Conservation (phyloP, 2,329 filamentous ascomycete species). For the Apiospora sp. region DNA sequence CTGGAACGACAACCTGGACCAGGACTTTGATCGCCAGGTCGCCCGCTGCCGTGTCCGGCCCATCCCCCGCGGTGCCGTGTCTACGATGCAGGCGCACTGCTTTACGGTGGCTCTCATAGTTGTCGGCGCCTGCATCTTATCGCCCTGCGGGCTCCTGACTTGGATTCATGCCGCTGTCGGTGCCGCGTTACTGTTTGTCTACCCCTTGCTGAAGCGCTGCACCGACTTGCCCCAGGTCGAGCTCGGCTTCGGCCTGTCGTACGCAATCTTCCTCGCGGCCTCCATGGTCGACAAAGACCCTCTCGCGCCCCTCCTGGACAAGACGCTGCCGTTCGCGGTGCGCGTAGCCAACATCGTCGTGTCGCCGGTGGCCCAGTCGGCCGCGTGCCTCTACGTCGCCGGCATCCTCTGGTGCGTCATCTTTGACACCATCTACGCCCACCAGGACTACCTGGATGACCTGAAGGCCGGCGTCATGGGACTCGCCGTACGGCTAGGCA, state of each 20-base stretch:
- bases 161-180: constrained; percentile 41
- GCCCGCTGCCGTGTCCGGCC: constrained; percentile 58
- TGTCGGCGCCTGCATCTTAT: constrained; percentile 37
- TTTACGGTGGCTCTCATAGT: constrained; percentile 48
- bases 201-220: constrained; percentile 60
- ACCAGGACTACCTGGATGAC: constrained; percentile 60
- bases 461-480: constrained; percentile 57
- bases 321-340: background rate
- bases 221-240: constrained; percentile 61
- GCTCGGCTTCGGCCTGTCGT: constrained; percentile 43
- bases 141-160: constrained; percentile 51
- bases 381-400: background rate
- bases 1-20: constrained; percentile 64
- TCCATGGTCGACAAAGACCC: background rate
- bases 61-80: constrained; percentile 58
- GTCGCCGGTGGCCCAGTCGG: background rate
- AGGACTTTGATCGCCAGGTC: constrained; percentile 60
- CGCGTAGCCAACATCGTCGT: background rate
- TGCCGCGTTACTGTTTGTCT: constrained; percentile 49
- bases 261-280: no score
- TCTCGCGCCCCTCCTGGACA: background rate
- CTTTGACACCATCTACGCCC: constrained; percentile 36
- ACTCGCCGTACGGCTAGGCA: constrained; percentile 54
- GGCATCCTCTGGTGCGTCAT: constrained; percentile 6
- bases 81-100: constrained; percentile 38